phyloP scores from a whole-genome alignment of 2,329 filamentous ascomycete genomes.

The Arthrobotrys sphaeroides region DNA sequence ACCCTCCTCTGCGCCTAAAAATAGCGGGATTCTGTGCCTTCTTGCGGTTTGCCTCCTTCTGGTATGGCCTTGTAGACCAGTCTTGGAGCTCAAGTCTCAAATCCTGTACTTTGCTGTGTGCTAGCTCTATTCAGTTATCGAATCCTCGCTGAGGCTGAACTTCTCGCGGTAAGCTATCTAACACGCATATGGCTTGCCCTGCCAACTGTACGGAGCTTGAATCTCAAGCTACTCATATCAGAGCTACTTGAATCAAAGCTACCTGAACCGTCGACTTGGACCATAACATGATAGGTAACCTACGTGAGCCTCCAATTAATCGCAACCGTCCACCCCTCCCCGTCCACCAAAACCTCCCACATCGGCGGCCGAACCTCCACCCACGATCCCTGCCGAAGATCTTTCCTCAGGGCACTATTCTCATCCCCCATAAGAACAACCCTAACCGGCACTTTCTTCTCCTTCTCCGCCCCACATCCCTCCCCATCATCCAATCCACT shows the following conservation, averaged over 20 bases:
- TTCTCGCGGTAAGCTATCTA: background rate
- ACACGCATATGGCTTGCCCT: too few relatives aligned
- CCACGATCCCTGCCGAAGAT: conserved; percentile 19
- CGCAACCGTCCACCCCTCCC: conserved; percentile 28
- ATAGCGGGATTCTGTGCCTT: background rate
- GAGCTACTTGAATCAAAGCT: too few relatives aligned
- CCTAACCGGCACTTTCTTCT: background rate
- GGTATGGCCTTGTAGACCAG: background rate
- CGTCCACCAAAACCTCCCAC: conserved; percentile 27
- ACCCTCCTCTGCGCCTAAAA: conserved; percentile 3
- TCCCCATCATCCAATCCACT: background rate
- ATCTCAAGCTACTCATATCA: too few relatives aligned
- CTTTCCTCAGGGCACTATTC: conserved; percentile 39
- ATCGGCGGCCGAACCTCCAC: conserved; percentile 48
- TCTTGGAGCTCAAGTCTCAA: background rate
- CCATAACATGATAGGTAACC: too few relatives aligned
- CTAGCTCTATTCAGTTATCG: conserved; percentile 1
- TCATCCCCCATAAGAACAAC: conserved; percentile 49
- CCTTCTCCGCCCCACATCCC: background rate
- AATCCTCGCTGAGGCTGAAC: conserved; percentile 4
- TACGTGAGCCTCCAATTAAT: conserved; percentile 41
- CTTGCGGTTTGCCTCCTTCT: background rate
- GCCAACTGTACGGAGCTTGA: too few relatives aligned
- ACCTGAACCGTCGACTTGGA: too few relatives aligned
- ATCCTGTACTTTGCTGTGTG: background rate